Conservation (phyloP, 2,329 filamentous ascomycete species). For the Emmonsiellopsis sp. region DNA sequence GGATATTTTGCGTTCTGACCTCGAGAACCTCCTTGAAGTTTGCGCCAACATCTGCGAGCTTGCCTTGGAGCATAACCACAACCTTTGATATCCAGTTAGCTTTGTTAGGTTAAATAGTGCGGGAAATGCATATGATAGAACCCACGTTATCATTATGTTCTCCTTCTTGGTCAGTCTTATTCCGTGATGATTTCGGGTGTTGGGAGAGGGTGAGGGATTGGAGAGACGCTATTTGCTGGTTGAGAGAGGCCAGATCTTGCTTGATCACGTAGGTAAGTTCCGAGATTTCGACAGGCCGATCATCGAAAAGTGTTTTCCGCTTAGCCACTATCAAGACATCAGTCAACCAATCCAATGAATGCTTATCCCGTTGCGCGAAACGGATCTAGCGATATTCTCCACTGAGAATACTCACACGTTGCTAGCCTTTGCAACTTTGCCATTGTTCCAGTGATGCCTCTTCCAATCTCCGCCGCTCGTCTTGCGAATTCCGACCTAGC, state of each 20-base stretch:
- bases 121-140: constrained; percentile 9
- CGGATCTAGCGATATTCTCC: not conserved
- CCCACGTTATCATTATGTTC: constrained; percentile 90
- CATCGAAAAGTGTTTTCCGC: constrained; percentile 93
- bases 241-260: constrained; percentile 78
- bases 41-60: constrained; percentile 80
- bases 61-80: constrained; percentile 80
- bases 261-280: constrained; percentile 97
- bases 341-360: not conserved
- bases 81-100: constrained; percentile 35
- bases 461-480: constrained; percentile 81
- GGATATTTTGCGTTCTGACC: constrained; percentile 94
- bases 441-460: constrained; percentile 86
- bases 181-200: constrained; percentile 50
- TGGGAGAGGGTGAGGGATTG: constrained; percentile 68
- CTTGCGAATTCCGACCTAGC: constrained; percentile 84
- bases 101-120: constrained; percentile 10
- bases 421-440: constrained; percentile 89
- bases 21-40: constrained; percentile 98
- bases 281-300: constrained; percentile 91
- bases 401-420: constrained; percentile 48
- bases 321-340: constrained; percentile 58
- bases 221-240: constrained; percentile 78
- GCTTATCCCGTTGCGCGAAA: not conserved
- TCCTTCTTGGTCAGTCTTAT: constrained; percentile 62